phyloP scores from a whole-genome alignment of 192 early-diverging fungal genomes.

The Helicostylum pulchrum region DNA sequence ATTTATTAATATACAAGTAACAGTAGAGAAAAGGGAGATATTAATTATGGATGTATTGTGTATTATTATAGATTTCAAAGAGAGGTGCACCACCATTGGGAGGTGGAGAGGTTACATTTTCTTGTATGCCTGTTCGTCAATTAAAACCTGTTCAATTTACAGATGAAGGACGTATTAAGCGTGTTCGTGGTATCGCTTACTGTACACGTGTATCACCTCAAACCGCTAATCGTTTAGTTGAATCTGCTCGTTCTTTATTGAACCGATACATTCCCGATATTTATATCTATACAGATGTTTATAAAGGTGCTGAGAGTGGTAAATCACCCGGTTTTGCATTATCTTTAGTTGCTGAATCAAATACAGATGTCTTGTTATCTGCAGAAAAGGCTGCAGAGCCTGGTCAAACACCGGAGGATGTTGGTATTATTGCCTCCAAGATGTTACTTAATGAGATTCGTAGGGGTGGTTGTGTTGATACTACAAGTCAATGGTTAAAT shows the following conservation, averaged over 20 bases:
- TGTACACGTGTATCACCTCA: slow-evolving; percentile 87
- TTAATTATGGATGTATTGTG: slow-evolving; percentile 12
- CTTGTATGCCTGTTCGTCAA: slow-evolving; percentile 75
- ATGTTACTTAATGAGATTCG: slow-evolving; percentile 82
- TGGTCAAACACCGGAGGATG: slow-evolving; percentile 87
- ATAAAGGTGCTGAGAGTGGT: slow-evolving; percentile 93
- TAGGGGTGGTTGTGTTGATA: slow-evolving; percentile 90
- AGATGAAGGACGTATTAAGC: slow-evolving; percentile 83
- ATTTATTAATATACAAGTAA: no score
- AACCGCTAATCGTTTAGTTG: slow-evolving; percentile 90
- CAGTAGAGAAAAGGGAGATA: background rate
- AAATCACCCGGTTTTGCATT: slow-evolving; percentile 89
- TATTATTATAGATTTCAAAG: slow-evolving; percentile 70
- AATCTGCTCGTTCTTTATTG: slow-evolving; percentile 80
- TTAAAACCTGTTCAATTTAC: slow-evolving; percentile 79
- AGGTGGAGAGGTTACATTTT: slow-evolving; percentile 88
- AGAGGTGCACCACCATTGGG: slow-evolving; percentile 89
- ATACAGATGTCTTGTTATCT: slow-evolving; percentile 76
- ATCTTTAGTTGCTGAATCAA: slow-evolving; percentile 89
- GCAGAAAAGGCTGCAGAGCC: slow-evolving; percentile 81
- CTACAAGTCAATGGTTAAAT: slow-evolving; percentile 81
- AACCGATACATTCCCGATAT: slow-evolving; percentile 96
- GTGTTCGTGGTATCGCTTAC: slow-evolving; percentile 95
- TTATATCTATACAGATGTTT: slow-evolving; percentile 96
- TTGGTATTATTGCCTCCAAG: slow-evolving; percentile 75